Evolutionary conservation across 2,329 filamentous ascomycete species (phyloP), one percentile per base, ranked within the genome.

Genomic region (Bipolaris bicolor): DNA sequence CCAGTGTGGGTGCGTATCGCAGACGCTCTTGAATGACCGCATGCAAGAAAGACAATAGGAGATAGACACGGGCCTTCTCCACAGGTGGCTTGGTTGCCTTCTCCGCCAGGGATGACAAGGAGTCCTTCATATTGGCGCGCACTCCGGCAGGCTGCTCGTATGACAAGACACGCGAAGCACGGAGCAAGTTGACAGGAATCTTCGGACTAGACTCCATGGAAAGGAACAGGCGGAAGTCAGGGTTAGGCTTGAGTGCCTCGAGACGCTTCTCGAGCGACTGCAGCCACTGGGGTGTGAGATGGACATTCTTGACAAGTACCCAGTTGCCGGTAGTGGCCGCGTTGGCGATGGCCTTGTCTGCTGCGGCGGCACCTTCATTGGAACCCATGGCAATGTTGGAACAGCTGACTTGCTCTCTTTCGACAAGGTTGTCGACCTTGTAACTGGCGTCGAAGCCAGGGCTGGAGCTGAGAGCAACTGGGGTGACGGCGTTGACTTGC

Each of bases 361-460:
- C 95, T 61, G 88, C 95, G 56, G 93, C 88, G 16, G 96, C 83
- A 74, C 92, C 91, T 82, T 99, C 95, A 71, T 96, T 96, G 44
- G 95, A 98, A 72, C 95, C 95, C 95, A 99, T 99, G 68, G 96
- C 96, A 72, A 99, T 97, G 77, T 97, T 97, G 57, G 92, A 93
- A 80, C 95, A 99, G 52, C 86, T 88, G 49, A 91, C 88, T 57
- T 87, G 86, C 76, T 87, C 88, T 65, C 91, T 86, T 77, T 97
- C 91, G 29, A 98, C 96, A 52, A 99, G 83, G 60, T 89, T 92
- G 76, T 99, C 95, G 58, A 99, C 95, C 82, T 99, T 99, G 87
- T 98, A 99, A 75, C 92, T 97, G 52, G 96, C 96, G 77, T 99
- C 95, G 75, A 99, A 99, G 36, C 95, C 95, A 58, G 94, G 92